Evolutionary conservation across 2,329 filamentous ascomycete species (phyloP), one percentile per base, ranked within the genome.

Genomic region (Aschersonia sp.): DNA sequence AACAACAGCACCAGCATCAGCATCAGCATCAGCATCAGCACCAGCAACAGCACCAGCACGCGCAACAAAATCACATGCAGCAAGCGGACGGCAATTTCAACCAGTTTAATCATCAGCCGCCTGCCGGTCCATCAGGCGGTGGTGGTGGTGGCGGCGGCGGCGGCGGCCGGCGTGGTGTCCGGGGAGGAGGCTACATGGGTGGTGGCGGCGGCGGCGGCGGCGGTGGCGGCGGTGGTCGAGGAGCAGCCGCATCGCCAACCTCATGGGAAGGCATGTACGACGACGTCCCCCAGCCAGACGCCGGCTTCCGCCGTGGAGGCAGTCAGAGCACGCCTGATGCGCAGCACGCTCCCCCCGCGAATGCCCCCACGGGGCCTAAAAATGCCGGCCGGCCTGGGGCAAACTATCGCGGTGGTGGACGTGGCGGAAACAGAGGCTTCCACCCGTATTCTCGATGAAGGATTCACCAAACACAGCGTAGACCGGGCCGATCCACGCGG

Each of bases 241-340:
- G 22, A 22, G 58, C 35, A 57, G 58, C 46, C 58, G 58, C 50
- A 60, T 58, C 46, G 61, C 63, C 84, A n/a, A 87, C 85, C 30
- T 89, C 83, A 41, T 96, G 89, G 88, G 90, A 97, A 63, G 90
- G 90, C 58, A 95, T 95, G 88, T 97, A 96, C 63, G 90, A 97
- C 61, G 90, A 96, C 62, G 86, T 89, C 2, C 89, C 88, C 12
- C 87, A 90, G 60, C 87, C 87, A 5, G 81, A 82, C 56, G 76
- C 81, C 49, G 55, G 57, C 22, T 70, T 68, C 50, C 55, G 59
- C 33, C 65, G 65, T 30, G 55, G 67, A 60, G 66, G 65, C 55
- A 22, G 40, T n/a, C 65, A 64, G 49, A 67, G 63, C 39, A 65
- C 63, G 46, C 61, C 66, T 41, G 61, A 65, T 43, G 66, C 72